Percentiles rank a stretch among this genome's conserved stretches.
These are phyloP conservation scores for Ophiocordyceps camponoti-floridani DNA, from an alignment of 2,329 filamentous ascomycete species.

Conservation along the genomic window DNA sequence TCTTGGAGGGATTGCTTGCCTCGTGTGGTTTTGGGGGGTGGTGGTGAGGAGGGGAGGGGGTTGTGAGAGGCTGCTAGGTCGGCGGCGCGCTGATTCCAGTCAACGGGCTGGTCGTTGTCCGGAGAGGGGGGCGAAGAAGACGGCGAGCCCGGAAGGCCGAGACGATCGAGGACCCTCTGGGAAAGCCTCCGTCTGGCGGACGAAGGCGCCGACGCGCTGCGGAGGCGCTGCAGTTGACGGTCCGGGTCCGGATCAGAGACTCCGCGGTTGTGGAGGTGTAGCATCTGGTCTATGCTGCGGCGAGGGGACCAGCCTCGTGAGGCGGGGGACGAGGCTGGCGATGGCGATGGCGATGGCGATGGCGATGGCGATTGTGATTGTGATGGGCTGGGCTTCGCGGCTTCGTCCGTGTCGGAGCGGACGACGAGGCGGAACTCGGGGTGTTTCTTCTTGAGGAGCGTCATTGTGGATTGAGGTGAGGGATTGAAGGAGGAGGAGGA, in stretches of 20 bases:
- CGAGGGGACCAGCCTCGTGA: background rate
- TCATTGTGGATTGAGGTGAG: background rate
- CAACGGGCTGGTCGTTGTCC: too few species aligned
- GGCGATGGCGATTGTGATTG: too few species aligned
- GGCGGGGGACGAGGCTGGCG: background rate
- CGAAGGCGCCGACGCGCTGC: background rate
- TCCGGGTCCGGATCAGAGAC: background rate
- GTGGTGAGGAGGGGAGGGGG: slow-evolving; percentile 17
- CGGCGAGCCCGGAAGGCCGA: too few species aligned
- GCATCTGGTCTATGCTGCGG: background rate
- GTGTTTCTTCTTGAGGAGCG: slow-evolving; percentile 6
- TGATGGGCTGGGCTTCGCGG: background rate
- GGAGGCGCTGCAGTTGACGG: background rate
- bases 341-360: background rate
- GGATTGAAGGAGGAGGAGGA: background rate
- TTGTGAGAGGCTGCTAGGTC: too few species aligned
- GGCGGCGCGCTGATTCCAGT: too few species aligned
- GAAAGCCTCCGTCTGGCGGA: too few species aligned
- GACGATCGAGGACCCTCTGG: background rate
- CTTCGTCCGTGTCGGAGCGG: background rate
- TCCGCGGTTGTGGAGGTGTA: too few species aligned
- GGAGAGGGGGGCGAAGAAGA: too few species aligned
- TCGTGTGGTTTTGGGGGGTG: slow-evolving; percentile 38
- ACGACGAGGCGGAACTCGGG: slow-evolving; percentile 15
- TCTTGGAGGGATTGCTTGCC: slow-evolving; percentile 93